Base-by-base conservation (phyloP, 495 filamentous ascomycete species). In the Oidiodendron maius region DNA sequence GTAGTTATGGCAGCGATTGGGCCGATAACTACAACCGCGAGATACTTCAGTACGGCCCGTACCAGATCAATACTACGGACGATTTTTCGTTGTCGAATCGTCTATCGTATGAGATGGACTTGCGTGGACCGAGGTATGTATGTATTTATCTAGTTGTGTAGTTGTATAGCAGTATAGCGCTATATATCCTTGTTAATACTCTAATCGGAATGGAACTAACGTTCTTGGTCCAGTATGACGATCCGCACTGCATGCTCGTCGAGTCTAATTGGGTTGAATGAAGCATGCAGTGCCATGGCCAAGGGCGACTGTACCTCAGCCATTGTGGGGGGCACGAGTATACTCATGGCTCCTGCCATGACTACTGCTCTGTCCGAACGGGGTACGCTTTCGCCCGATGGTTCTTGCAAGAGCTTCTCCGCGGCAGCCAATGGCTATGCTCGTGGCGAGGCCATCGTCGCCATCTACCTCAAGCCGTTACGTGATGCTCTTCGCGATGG, bases 21-120 rank as follows among this genome's bases (percentile, higher is more conserved):
- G 36, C 9, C 36, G 36, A 39, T 39, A 39, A n/a, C n/a, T 39
- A 16, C 36, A 10, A 10, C 11, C 11, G 6, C 5, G 36, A 17
- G 16, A 39, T 16, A 10, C 36, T 17, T 10, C 12, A 17, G 36
- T n/a, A n/a, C 36, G 36, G 18, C 36, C 36, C 5, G 9, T n/a
- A n/a, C n/a, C n/a, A n/a, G n/a, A n/a, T 16, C 16, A 17, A 17
- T 5, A 39, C 15, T 39, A 9, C 16, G 8, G 36, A n/a, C 8
- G 36, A 16, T 17, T 5, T 16, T 39, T n/a, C 95, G 48, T 83
- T 83, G 1, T 85, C 89, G 0, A 32, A 81, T 57, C 78, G 89
- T 15, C 73, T 77, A 48, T 69, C 74, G 2, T 67, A 78, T 41
- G 74, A 70, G 52, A 75, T 76, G 46, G 71, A 77, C 53, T 62